A percentile compares a stretch with the other conserved stretches of the same genome.
Conservation (phyloP, 768 basidiomycete genomes). For the Vararia minispora region DNA sequence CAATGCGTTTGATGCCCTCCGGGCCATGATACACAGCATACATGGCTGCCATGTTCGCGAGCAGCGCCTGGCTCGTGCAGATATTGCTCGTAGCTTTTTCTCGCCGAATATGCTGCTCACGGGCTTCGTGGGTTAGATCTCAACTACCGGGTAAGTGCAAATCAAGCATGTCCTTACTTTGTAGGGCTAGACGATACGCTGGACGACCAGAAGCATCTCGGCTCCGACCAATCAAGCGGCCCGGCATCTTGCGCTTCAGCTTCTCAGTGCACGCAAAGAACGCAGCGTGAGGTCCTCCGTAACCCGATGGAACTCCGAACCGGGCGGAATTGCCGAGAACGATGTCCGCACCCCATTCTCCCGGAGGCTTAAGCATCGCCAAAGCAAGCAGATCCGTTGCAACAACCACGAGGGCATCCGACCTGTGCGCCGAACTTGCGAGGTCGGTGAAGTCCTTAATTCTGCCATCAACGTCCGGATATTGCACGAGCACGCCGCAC, state of each 20-base stretch:
- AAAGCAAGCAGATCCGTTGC: slow-evolving; percentile 90
- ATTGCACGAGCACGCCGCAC: slow-evolving; percentile 87
- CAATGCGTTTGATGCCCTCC: slow-evolving; percentile 72
- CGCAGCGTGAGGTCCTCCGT: slow-evolving; percentile 93
- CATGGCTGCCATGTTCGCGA: slow-evolving; percentile 99
- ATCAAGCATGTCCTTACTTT: slow-evolving; percentile 51
- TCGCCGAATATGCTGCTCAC: slow-evolving; percentile 93
- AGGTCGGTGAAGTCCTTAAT: slow-evolving; percentile 65
- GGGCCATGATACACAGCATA: slow-evolving; percentile 97
- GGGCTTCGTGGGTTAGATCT: slow-evolving; percentile 38
- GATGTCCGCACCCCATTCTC: slow-evolving; percentile 98
- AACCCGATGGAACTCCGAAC: slow-evolving; percentile 96
- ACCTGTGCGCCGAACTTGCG: slow-evolving; percentile 54
- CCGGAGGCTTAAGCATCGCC: slow-evolving; percentile 88
- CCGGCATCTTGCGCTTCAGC: slow-evolving; percentile 98
- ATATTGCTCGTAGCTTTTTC: slow-evolving; percentile 99
- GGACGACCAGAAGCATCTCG: slow-evolving; percentile 75
- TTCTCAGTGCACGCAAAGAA: slow-evolving; percentile 93
- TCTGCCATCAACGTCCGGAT: slow-evolving; percentile 82
- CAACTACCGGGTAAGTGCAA: background rate
- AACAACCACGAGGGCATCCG: slow-evolving; percentile 74
- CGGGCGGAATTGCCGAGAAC: slow-evolving; percentile 92
- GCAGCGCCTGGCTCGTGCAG: slow-evolving; percentile 93
- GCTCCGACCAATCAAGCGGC: slow-evolving; percentile 85
- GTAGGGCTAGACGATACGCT: slow-evolving; percentile 87